A percentile compares a stretch with the other conserved stretches of the same genome.
Conservation (phyloP, 2,329 filamentous ascomycete genomes). For the Acrocalymma vagum region DNA sequence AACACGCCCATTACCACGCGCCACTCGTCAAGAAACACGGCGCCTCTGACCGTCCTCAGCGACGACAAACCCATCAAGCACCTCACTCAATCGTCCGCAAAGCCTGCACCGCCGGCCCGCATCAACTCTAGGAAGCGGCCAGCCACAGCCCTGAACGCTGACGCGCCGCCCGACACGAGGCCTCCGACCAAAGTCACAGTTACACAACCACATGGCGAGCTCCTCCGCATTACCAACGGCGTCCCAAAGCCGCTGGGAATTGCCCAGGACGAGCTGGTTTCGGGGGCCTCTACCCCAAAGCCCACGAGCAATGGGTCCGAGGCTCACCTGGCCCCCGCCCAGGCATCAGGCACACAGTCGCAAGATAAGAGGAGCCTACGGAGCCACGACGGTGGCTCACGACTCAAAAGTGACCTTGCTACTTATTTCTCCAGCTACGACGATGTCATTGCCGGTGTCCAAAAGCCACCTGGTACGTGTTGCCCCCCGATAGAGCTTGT, state of each 20-base stretch:
- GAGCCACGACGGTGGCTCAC: slow-evolving; percentile 81
- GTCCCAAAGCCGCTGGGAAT: slow-evolving; percentile 45
- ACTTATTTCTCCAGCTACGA: slow-evolving; percentile 95
- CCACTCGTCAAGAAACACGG: slow-evolving; percentile 32
- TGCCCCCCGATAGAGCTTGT: slow-evolving; percentile 20
- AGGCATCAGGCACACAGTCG: slow-evolving; percentile 18
- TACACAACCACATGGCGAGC: slow-evolving; percentile 52
- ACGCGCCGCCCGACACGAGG: slow-evolving; percentile 36
- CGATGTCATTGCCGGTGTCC: slow-evolving; percentile 87
- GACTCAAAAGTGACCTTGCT: slow-evolving; percentile 90
- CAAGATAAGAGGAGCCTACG: slow-evolving; percentile 79
- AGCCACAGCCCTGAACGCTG: slow-evolving; percentile 28
- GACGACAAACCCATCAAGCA: slow-evolving; percentile 29
- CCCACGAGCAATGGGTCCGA: slow-evolving; percentile 35
- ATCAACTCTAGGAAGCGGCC: slow-evolving; percentile 40
- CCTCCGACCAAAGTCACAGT: slow-evolving; percentile 54
- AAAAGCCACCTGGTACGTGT: slow-evolving; percentile 77
- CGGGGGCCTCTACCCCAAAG: slow-evolving; percentile 40
- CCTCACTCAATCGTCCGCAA: slow-evolving; percentile 14
- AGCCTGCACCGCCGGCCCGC: slow-evolving; percentile 28
- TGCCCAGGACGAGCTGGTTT: slow-evolving; percentile 41
- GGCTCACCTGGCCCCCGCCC: slow-evolving; percentile 32
- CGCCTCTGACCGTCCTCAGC: slow-evolving; percentile 29
- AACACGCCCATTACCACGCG: slow-evolving; percentile 34
- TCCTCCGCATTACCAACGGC: slow-evolving; percentile 54